A percentile compares a stretch with the other conserved stretches of the same genome.
These are phyloP conservation scores for Ophiostoma sp. DNA, from an alignment of 2,329 filamentous ascomycete genomes.

Conservation along the genomic window DNA sequence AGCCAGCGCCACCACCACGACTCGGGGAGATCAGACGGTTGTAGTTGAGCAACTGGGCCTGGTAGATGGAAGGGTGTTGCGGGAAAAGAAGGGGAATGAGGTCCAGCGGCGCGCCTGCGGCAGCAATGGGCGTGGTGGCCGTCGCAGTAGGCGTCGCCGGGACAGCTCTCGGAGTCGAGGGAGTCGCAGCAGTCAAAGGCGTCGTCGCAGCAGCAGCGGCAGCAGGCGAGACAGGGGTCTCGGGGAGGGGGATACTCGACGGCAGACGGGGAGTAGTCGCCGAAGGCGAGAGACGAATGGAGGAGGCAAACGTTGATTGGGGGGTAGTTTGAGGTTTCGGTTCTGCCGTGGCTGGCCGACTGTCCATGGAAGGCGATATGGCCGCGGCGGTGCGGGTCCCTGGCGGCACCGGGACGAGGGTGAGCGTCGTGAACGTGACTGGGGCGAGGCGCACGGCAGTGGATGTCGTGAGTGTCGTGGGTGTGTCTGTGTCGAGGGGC, in stretches of 20 bases:
- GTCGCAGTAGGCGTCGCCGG: constrained; percentile 31
- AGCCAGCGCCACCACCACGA: constrained; percentile 51
- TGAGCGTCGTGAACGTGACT: background rate
- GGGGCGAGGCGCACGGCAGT: background rate
- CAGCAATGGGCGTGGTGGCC: background rate
- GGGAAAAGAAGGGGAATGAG: constrained; percentile 59
- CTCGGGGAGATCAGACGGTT: constrained; percentile 64
- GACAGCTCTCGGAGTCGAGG: constrained; percentile 1
- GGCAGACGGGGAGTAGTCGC: constrained; percentile 31
- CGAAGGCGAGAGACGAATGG: constrained; percentile 38
- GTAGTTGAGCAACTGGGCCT: constrained; percentile 64
- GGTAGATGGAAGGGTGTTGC: constrained; percentile 60
- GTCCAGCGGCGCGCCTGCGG: constrained; percentile 43
- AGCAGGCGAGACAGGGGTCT: constrained; percentile 31
- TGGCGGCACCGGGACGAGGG: constrained; percentile 16
- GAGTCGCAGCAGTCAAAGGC: background rate
- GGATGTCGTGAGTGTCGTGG: background rate
- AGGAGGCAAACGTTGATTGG: constrained; percentile 37
- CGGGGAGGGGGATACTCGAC: constrained; percentile 28
- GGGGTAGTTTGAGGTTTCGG: constrained; percentile 49
- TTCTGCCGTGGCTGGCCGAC: constrained; percentile 51
- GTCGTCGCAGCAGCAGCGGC: constrained; percentile 25
- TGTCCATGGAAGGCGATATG: constrained; percentile 49
- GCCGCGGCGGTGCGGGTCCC: constrained; percentile 26
- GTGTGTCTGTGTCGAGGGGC: background rate